Percentiles rank a stretch among this genome's conserved stretches.
phyloP scores from a whole-genome alignment of 2,329 filamentous ascomycete species.

The Plenodomus lindquistii region DNA sequence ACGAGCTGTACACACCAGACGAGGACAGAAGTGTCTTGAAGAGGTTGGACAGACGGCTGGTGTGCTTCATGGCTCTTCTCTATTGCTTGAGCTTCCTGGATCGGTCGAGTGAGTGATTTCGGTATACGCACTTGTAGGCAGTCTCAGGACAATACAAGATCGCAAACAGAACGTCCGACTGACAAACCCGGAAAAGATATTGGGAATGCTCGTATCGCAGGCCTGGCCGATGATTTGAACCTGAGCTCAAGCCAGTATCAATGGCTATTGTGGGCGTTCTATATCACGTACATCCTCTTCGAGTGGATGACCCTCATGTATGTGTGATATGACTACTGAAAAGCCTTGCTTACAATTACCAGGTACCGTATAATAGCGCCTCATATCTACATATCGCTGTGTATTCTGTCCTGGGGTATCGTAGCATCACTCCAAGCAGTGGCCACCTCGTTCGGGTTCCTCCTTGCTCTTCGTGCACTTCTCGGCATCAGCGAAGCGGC shows the following conservation, averaged over 20 bases:
- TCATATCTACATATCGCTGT: constrained; percentile 63
- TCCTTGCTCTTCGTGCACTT: constrained; percentile 64
- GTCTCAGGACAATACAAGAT: no score
- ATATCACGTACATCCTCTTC: constrained; percentile 65
- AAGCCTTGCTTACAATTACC: background rate
- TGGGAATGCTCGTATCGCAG: constrained; percentile 66
- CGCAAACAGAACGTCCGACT: background rate
- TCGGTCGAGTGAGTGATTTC: constrained; percentile 67
- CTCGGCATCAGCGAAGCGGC: constrained; percentile 64
- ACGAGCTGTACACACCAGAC: constrained; percentile 62
- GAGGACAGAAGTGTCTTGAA: constrained; percentile 73
- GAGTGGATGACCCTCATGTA: constrained; percentile 69
- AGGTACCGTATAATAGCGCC: constrained; percentile 62
- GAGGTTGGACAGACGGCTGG: constrained; percentile 77
- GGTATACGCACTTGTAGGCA: constrained; percentile 3
- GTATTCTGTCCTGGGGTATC: constrained; percentile 79
- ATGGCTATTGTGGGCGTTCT: constrained; percentile 66
- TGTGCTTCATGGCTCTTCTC: constrained; percentile 78
- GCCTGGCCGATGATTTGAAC: constrained; percentile 57
- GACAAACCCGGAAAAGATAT: constrained; percentile 49
- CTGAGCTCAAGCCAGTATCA: constrained; percentile 62
- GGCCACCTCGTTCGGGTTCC: constrained; percentile 52
- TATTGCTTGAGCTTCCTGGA: constrained; percentile 88
- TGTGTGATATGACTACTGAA: constrained; percentile 2
- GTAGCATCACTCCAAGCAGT: constrained; percentile 71